Conservation (phyloP, 2,329 filamentous ascomycete genomes). For the Alternaria viburni region DNA sequence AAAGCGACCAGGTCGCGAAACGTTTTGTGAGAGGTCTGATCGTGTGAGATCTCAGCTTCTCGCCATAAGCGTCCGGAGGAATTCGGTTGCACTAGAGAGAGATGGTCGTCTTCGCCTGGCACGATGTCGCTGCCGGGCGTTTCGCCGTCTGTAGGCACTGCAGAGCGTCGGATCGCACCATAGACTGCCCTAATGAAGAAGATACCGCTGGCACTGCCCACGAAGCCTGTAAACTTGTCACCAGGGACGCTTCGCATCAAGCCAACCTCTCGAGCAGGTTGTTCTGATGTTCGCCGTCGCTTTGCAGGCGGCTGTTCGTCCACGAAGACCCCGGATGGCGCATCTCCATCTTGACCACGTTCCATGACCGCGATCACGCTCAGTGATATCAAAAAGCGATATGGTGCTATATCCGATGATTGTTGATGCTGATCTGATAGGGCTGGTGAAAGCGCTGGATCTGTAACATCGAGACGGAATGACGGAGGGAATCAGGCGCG, state of each 20-base stretch:
- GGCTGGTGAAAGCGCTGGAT: not conserved
- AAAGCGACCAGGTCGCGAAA: conserved; percentile 60
- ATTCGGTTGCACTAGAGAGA: conserved; percentile 38
- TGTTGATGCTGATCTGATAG: not conserved
- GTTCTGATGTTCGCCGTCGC: conserved; percentile 20
- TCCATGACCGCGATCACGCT: conserved; percentile 7
- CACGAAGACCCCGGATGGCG: not conserved
- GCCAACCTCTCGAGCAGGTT: conserved; percentile 51
- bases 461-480: not conserved
- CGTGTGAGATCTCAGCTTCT: conserved; percentile 38
- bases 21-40: conserved; percentile 21
- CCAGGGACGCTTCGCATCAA: conserved; percentile 60
- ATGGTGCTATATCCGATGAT: not conserved
- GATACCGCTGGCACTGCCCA: conserved; percentile 66
- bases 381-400: not conserved
- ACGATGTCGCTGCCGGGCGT: conserved; percentile 53
- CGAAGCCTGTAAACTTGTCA: conserved; percentile 59
- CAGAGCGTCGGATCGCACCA: conserved; percentile 51
- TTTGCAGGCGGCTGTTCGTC: conserved; percentile 15
- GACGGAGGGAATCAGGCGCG: not conserved
- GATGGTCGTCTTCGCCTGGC: conserved; percentile 64
- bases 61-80: conserved; percentile 32
- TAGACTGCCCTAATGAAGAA: conserved; percentile 65
- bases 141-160: conserved; percentile 17
- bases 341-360: conserved; percentile 6